phyloP scores from a whole-genome alignment of 2,329 filamentous ascomycete species.

The Aureobasidium subglaciale region DNA sequence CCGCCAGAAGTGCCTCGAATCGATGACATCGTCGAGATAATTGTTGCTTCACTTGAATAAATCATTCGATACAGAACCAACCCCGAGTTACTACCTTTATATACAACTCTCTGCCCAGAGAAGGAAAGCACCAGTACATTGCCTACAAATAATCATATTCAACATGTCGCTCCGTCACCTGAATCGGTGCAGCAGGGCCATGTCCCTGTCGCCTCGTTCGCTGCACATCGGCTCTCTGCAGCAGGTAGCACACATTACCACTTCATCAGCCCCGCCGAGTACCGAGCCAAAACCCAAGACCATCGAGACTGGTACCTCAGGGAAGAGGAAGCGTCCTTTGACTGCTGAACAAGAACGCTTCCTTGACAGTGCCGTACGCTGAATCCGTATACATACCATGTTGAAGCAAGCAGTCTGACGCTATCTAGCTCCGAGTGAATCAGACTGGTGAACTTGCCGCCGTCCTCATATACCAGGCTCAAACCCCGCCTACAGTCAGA shows the following conservation, averaged over 20 bases:
- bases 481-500: constrained; percentile 72
- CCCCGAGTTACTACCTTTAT: not conserved
- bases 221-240: not conserved
- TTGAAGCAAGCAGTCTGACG: constrained; percentile 5
- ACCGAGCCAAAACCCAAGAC: constrained; percentile 19
- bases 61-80: not conserved
- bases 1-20: not conserved
- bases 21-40: constrained; percentile 3
- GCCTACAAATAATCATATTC: not conserved
- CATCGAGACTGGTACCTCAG: not conserved
- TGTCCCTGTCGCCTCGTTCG: constrained; percentile 1
- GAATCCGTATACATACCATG: not conserved
- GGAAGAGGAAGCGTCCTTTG: constrained; percentile 37
- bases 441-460: constrained; percentile 97
- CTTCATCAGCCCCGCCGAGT: constrained; percentile 16
- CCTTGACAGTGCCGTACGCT: constrained; percentile 62
- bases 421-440: constrained; percentile 72
- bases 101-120: not conserved
- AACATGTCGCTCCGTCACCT: constrained; percentile 9
- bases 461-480: constrained; percentile 84
- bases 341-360: constrained; percentile 65
- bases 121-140: not conserved
- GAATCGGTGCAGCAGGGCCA: constrained; percentile 1
- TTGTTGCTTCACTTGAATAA: not conserved
- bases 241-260: constrained; percentile 14